A percentile compares a stretch with the other conserved stretches of the same genome.
These are phyloP conservation scores for Cubamyces lactineus DNA, from an alignment of 768 basidiomycete species.

Conservation along the genomic window DNA sequence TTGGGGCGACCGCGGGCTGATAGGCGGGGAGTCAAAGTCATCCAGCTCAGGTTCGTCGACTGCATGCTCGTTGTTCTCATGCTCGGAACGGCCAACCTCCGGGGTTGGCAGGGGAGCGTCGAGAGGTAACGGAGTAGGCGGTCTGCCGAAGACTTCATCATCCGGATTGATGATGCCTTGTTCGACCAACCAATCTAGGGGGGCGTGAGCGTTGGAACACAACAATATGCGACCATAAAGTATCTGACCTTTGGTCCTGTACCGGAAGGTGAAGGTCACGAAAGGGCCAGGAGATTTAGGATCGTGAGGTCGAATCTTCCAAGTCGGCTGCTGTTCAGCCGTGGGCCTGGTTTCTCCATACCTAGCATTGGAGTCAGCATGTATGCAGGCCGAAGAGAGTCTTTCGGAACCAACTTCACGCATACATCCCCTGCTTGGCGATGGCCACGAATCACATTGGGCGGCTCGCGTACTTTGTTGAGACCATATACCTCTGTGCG, in stretches of 20 bases:
- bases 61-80: background rate
- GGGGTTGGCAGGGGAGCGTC: background rate
- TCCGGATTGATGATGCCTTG: slow-evolving; percentile 29
- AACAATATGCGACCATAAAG: background rate
- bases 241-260: slow-evolving; percentile 53
- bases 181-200: slow-evolving; percentile 27
- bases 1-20: background rate
- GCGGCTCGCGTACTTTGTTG: slow-evolving; percentile 44
- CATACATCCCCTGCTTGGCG: slow-evolving; percentile 47
- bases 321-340: slow-evolving; percentile 53
- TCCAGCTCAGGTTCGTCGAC: background rate
- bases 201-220: slow-evolving; percentile 9
- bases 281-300: slow-evolving; percentile 45
- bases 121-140: slow-evolving; percentile 1
- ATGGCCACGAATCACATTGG: slow-evolving; percentile 40
- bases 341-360: slow-evolving; percentile 49
- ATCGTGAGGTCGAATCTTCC: slow-evolving; percentile 55
- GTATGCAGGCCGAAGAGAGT: no score
- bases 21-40: background rate
- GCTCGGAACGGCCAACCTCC: no score
- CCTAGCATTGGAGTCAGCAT: slow-evolving; percentile 35
- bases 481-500: slow-evolving; percentile 39
- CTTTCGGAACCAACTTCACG: slow-evolving; percentile 43
- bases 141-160: background rate
- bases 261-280: slow-evolving; percentile 70